A percentile compares a stretch with the other conserved stretches of the same genome.
phyloP scores from a whole-genome alignment of 1,139 yeast species.

The Candida pseudoviswanathii region DNA sequence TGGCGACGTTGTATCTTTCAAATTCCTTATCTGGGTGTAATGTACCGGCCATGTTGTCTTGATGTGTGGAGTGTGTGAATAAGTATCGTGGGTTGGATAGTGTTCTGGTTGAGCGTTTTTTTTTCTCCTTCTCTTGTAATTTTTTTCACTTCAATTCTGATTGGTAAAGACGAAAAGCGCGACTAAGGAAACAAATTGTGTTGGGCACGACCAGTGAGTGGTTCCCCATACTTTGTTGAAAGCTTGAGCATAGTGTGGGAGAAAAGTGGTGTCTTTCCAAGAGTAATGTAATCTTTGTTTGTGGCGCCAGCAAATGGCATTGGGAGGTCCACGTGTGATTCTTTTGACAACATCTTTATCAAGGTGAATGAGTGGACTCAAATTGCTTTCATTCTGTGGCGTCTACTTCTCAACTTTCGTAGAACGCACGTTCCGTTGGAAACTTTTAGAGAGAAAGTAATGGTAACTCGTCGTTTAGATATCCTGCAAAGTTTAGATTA shows the following conservation, averaged over 20 bases:
- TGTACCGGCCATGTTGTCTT: constrained; percentile 42
- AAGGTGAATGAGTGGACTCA: too few species aligned
- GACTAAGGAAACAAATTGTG: neutral
- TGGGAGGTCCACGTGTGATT: too few species aligned
- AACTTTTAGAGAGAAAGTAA: too few species aligned
- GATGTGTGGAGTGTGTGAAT: neutral
- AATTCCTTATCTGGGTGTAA: constrained; percentile 48
- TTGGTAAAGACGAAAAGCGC: neutral
- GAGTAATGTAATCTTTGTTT: too few species aligned
- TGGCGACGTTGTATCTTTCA: constrained; percentile 46
- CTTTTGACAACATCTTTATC: too few species aligned
- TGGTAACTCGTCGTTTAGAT: too few species aligned
- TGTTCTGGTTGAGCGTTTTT: neutral
- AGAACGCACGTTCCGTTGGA: too few species aligned
- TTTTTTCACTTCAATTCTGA: constrained; percentile 4
- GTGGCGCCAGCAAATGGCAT: too few species aligned
- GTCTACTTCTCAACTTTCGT: too few species aligned
- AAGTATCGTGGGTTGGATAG: neutral
- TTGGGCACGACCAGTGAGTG: neutral
- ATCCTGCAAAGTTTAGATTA: too few species aligned
- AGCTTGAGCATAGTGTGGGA: too few species aligned
- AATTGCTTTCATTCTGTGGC: too few species aligned
- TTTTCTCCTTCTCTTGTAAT: neutral
- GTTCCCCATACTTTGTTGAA: neutral
- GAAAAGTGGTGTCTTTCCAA: neutral